Percentiles rank a stretch among this genome's conserved stretches.
phyloP scores from a whole-genome alignment of 257 asterid genomes.

The Solanum tarijense region DNA sequence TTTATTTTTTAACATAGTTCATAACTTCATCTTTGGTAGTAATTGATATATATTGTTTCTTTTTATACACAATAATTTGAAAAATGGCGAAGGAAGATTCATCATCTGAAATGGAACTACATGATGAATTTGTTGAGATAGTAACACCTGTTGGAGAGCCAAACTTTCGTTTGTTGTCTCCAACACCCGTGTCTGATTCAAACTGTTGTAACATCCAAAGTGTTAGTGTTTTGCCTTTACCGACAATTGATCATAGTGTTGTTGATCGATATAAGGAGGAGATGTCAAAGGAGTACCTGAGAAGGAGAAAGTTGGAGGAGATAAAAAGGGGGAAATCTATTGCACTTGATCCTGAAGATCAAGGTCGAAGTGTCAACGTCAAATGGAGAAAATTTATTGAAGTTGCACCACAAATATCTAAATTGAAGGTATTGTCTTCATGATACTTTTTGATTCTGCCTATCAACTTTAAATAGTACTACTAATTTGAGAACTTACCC shows the following conservation, averaged over 20 bases:
- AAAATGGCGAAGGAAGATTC: neutral
- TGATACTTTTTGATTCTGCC: too few species aligned
- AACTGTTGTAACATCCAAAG: neutral
- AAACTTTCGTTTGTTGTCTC: neutral
- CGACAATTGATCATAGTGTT: neutral
- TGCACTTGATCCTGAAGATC: neutral
- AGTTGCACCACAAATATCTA: neutral
- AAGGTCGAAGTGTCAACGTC: neutral
- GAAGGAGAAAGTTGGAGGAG: neutral
- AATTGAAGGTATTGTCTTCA: neutral
- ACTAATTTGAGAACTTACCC: too few species aligned
- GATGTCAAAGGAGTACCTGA: neutral
- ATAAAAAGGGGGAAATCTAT: neutral
- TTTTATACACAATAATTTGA: neutral
- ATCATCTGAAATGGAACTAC: neutral
- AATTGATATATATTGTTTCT: neutral
- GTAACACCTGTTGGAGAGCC: neutral
- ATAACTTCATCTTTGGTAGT: neutral
- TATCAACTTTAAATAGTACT: too few species aligned
- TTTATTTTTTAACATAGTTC: too few species aligned
- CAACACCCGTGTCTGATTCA: neutral
- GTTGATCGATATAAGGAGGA: neutral
- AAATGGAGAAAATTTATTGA: neutral
- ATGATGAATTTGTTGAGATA: neutral
- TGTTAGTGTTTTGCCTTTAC: neutral